Evolutionary conservation across 1,284 basidiomycete species (phyloP).

Genomic region (Fistulinella cinereoalba): DNA sequence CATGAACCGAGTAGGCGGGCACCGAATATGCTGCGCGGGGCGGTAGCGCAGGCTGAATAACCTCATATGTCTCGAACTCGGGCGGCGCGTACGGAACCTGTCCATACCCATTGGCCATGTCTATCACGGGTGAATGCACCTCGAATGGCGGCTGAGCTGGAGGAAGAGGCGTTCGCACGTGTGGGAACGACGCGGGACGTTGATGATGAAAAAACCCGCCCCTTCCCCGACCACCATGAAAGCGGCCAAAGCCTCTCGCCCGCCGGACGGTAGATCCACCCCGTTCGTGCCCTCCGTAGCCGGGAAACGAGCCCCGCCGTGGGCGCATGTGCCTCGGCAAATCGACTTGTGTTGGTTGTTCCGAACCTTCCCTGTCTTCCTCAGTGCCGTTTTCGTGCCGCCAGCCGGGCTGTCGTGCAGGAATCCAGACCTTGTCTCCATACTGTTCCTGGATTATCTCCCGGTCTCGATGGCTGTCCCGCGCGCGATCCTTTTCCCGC

Average conservation of each 20-base stretch:
- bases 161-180: neutral
- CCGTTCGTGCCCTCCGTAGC: constrained; percentile 26
- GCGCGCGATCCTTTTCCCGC: constrained; percentile 23
- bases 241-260: constrained; percentile 34
- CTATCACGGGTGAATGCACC: constrained; percentile 13
- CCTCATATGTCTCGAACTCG: constrained; percentile 26
- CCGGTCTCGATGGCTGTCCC: constrained; percentile 20
- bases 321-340: constrained; percentile 17
- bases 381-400: constrained; percentile 24
- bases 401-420: constrained; percentile 19
- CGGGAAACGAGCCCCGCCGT: constrained; percentile 28
- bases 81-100: constrained; percentile 19
- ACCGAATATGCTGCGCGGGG: constrained; percentile 48
- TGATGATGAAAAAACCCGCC: constrained; percentile 25
- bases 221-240: constrained; percentile 24
- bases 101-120: constrained; percentile 26
- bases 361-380: constrained; percentile 24
- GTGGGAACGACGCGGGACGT: constrained; percentile 24
- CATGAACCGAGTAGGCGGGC: constrained; percentile 63
- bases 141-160: constrained; percentile 22
- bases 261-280: constrained; percentile 35
- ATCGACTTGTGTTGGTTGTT: constrained; percentile 20
- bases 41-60: constrained; percentile 29
- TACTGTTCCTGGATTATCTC: constrained; percentile 17
- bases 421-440: constrained; percentile 20